Evolutionary conservation across 768 basidiomycete genomes (phyloP).

Genomic region (Pleurotus cornucopiae): DNA sequence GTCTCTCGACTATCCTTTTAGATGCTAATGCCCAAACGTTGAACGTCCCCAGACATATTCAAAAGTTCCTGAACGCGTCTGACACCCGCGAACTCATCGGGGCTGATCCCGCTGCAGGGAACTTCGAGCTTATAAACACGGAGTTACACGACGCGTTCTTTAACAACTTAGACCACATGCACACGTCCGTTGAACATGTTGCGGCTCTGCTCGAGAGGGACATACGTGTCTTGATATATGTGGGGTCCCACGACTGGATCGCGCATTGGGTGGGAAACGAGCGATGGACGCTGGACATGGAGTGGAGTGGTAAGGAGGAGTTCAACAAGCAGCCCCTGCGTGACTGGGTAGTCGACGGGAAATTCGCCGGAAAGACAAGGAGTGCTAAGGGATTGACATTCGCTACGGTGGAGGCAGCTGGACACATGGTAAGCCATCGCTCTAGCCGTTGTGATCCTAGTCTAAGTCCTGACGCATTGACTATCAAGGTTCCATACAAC

Average conservation of each 20-base stretch:
- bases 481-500: conserved; percentile 53
- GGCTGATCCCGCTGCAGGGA: conserved; percentile 43
- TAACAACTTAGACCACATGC: conserved; percentile 24
- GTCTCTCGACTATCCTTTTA: too few relatives aligned
- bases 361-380: conserved; percentile 32
- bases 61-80: conserved; percentile 56
- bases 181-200: conserved; percentile 44
- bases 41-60: conserved; percentile 40
- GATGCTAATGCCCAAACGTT: not conserved
- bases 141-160: conserved; percentile 47
- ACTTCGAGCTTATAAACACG: conserved; percentile 28
- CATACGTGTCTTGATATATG: conserved; percentile 53
- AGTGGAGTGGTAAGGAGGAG: conserved; percentile 45
- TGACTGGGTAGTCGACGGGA: conserved; percentile 57
- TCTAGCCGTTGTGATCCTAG: too few relatives aligned
- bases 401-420: conserved; percentile 60
- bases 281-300: conserved; percentile 10
- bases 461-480: not conserved
- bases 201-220: conserved; percentile 53
- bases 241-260: conserved; percentile 55
- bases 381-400: conserved; percentile 53
- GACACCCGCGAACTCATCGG: conserved; percentile 54
- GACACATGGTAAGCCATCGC: conserved; percentile 56
- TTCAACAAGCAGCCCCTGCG: conserved; percentile 37
- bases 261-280: conserved; percentile 62